Evolutionary conservation across 768 basidiomycete species (phyloP).

Genomic region (Punctularia strigosozonata): DNA sequence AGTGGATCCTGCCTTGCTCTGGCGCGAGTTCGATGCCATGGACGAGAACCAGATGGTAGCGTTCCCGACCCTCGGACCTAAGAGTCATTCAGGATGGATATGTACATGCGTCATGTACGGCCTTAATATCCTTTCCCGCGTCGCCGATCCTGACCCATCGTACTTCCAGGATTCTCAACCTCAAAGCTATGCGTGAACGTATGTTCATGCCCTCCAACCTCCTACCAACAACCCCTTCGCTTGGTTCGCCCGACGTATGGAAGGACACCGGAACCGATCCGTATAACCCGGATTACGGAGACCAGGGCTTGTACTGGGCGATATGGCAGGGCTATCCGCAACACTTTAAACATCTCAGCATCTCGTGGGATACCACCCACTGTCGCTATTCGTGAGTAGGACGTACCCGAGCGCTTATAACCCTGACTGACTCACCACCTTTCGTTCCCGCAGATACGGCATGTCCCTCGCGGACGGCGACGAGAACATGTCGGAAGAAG

Average conservation of each 20-base stretch:
- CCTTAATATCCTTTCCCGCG: neutral
- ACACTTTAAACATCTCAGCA: constrained; percentile 5
- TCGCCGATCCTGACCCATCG: neutral
- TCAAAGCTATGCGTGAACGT: constrained; percentile 6
- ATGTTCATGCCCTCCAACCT: constrained; percentile 7
- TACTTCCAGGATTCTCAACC: constrained; percentile 6
- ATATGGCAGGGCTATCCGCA: constrained; percentile 7
- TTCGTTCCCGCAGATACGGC: neutral
- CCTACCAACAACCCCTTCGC: constrained; percentile 1
- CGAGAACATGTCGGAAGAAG: constrained; percentile 3
- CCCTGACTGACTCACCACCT: neutral
- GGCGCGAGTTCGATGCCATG: constrained; percentile 7
- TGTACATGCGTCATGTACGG: constrained; percentile 10
- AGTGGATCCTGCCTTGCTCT: constrained; percentile 9
- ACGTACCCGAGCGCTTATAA: neutral
- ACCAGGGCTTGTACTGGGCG: constrained; percentile 11
- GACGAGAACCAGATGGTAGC: constrained; percentile 5
- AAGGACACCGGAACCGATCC: constrained; percentile 3
- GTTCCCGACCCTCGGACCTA: constrained; percentile 9
- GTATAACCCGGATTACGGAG: constrained; percentile 8
- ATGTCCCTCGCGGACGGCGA: constrained; percentile 4
- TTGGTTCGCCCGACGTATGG: neutral
- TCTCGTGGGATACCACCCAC: constrained; percentile 9
- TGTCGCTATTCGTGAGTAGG: constrained; percentile 7
- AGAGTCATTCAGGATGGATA: constrained; percentile 3